Conservation (phyloP, 805 yeast genomes). For the Teunomyces atbi region DNA sequence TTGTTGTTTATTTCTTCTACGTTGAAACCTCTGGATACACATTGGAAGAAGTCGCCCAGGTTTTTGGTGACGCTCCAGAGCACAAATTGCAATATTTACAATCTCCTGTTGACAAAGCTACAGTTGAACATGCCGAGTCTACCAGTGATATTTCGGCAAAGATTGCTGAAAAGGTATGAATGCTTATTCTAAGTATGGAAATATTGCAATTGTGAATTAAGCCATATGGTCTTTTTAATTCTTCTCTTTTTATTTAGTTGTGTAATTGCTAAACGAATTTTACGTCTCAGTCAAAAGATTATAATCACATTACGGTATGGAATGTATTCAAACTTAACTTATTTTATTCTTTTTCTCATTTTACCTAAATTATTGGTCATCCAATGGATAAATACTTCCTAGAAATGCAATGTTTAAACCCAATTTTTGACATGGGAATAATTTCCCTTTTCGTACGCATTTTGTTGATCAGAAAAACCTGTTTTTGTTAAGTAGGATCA, state of each 20-base stretch:
- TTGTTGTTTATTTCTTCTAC: constrained; percentile 30
- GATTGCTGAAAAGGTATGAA: constrained; percentile 1
- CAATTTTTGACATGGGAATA: neutral
- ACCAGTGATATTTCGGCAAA: neutral
- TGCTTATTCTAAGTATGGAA: neutral
- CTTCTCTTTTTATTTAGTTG: neutral
- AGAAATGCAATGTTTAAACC: neutral
- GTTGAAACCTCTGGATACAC: constrained; percentile 44
- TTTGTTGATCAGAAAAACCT: neutral
- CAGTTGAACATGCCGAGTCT: constrained; percentile 1
- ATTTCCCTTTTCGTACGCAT: neutral
- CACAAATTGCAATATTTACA: neutral
- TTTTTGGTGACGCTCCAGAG: constrained; percentile 35
- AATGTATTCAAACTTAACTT: neutral
- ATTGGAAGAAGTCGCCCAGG: constrained; percentile 43
- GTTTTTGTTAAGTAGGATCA: neutral
- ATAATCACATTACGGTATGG: neutral
- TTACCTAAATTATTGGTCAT: neutral
- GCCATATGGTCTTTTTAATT: neutral
- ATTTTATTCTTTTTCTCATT: neutral
- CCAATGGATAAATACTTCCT: no score
- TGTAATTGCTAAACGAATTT: constrained; percentile 1
- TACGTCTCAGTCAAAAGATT: neutral
- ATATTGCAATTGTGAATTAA: neutral
- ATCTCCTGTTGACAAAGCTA: constrained; percentile 1